phyloP scores from a whole-genome alignment of 2,329 filamentous ascomycete species.

The Colletotrichum truncatum region DNA sequence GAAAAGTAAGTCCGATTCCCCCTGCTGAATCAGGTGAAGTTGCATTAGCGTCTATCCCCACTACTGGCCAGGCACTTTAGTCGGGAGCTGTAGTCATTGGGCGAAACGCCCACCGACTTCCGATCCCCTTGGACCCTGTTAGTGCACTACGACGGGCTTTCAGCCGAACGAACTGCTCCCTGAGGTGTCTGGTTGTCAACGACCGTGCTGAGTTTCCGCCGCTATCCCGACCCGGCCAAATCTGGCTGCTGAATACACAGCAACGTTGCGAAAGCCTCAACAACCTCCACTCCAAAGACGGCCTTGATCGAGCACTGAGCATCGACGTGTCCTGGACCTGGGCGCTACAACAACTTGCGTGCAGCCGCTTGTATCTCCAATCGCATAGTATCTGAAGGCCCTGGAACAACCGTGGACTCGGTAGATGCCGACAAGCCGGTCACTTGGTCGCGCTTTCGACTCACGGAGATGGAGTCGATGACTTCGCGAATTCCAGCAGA shows the following conservation, averaged over 20 bases:
- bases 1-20: slow-evolving; percentile 21
- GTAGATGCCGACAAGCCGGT: slow-evolving; percentile 28
- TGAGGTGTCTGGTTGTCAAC: slow-evolving; percentile 1
- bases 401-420: slow-evolving; percentile 15
- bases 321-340: not conserved
- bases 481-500: slow-evolving; percentile 26
- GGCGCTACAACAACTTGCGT: not conserved
- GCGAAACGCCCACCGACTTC: not conserved
- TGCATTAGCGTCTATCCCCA: slow-evolving; percentile 30
- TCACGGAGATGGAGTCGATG: slow-evolving; percentile 50
- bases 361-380: not conserved
- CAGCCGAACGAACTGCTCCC: slow-evolving; percentile 14
- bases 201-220: slow-evolving; percentile 15
- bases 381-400: not conserved
- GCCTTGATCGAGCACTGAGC: not conserved
- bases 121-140: slow-evolving; percentile 15
- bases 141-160: slow-evolving; percentile 18
- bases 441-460: slow-evolving; percentile 30
- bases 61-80: slow-evolving; percentile 23
- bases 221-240: slow-evolving; percentile 16
- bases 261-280: slow-evolving; percentile 15
- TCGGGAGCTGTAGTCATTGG: slow-evolving; percentile 1
- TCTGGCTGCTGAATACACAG: not conserved
- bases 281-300: not conserved
- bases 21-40: slow-evolving; percentile 20